phyloP scores from a whole-genome alignment of 2,329 filamentous ascomycete genomes.

The Venturia oleaginea region DNA sequence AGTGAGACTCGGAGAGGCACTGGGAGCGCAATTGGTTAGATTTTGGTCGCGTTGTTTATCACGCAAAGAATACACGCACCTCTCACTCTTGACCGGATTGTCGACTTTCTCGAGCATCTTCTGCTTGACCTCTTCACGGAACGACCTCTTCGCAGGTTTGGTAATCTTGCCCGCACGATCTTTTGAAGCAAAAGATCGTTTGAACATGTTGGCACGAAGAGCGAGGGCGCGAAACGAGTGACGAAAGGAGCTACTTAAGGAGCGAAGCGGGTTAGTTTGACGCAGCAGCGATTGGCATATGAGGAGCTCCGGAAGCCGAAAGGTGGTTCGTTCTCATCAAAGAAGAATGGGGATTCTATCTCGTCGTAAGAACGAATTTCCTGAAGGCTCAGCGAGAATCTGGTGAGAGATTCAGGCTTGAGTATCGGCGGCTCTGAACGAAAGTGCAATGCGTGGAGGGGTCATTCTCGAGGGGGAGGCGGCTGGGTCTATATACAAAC shows the following conservation, averaged over 20 bases:
- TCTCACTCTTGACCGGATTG: slow-evolving; percentile 41
- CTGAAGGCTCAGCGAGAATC: slow-evolving; percentile 28
- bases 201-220: slow-evolving; percentile 65
- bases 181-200: slow-evolving; percentile 76
- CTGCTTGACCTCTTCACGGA: slow-evolving; percentile 71
- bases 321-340: slow-evolving; percentile 27
- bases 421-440: slow-evolving; percentile 13
- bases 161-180: slow-evolving; percentile 83
- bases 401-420: slow-evolving; percentile 17
- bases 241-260: slow-evolving; percentile 42
- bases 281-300: slow-evolving; percentile 31
- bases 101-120: slow-evolving; percentile 81
- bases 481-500: not conserved
- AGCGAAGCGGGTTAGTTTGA: slow-evolving; percentile 23
- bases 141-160: slow-evolving; percentile 66
- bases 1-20: slow-evolving; percentile 42
- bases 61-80: slow-evolving; percentile 24
- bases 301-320: slow-evolving; percentile 47
- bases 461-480: slow-evolving; percentile 3
- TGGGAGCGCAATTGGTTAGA: slow-evolving; percentile 10
- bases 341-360: slow-evolving; percentile 17
- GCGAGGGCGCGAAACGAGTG: slow-evolving; percentile 36
- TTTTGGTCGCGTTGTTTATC: not conserved
- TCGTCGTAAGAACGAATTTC: slow-evolving; percentile 5
- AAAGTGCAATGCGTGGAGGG: slow-evolving; percentile 3